Evolutionary conservation across 2,329 filamentous ascomycete genomes (phyloP), one percentile per base, ranked within the genome.

Genomic region (Mycosphaerella sp.): DNA sequence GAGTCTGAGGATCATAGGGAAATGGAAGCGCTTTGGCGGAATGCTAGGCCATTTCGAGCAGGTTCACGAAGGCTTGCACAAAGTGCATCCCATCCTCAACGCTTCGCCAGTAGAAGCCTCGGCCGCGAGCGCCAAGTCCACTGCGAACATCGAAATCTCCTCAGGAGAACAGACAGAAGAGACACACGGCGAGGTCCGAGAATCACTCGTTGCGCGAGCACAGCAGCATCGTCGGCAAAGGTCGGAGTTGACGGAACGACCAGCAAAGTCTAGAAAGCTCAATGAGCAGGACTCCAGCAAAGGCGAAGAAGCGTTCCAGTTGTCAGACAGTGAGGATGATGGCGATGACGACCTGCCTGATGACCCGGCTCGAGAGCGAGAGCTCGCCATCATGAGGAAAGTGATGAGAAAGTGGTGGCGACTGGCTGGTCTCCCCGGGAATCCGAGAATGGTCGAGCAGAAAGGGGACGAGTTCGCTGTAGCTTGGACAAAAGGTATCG

Each of bases 401-500:
- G 85, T 85, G 10, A 83, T 85, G 65, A 73, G 77, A 17, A 87
- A 86, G 63, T 95, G 89, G 89, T 85, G 84, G 65, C 76, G 80
- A 21, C 71, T 82, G 55, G 82, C 86, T 0, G 82, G 83, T 0
- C 73, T 95, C 17, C 76, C 83, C 55, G 76, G 70, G 0, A 63
- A 69, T 38, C 68, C 74, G 8, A 67, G 65, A 5, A 68, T 74
- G 51, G 77, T 79, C 12, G 78, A 87, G 55, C 42, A 78, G 54
- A 76, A 82, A 48, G 78, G 74, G 0, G 82, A 83, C 56, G 79
- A 83, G 48, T 82, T 86, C 32, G 73, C 73, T 38, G 78, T 80
- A 2, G 79, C 85, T 59, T 95, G 89, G 89, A 92, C 88, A 7
- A 82, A 80, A 59, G 85, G 87, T 1, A 91, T 95, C 68, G 82